A percentile compares a stretch with the other conserved stretches of the same genome.
phyloP scores from a whole-genome alignment of 2,329 filamentous ascomycete species.

The Fusarium globosum region DNA sequence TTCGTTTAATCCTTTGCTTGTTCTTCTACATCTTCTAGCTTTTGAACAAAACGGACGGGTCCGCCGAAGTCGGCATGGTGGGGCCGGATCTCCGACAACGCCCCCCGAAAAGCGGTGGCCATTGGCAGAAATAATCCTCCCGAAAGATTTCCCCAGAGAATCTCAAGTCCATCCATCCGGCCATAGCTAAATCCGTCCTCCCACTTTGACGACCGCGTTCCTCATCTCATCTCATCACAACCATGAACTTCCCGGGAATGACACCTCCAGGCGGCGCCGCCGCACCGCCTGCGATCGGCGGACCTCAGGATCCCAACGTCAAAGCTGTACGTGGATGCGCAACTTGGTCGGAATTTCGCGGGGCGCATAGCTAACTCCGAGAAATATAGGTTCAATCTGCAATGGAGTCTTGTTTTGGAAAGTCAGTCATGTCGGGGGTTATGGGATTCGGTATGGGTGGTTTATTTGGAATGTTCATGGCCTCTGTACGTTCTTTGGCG shows the following conservation, averaged over 20 bases:
- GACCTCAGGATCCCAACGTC: slow-evolving; percentile 62
- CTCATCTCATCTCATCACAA: slow-evolving; percentile 8
- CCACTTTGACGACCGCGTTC: slow-evolving; percentile 7
- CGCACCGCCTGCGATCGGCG: slow-evolving; percentile 43
- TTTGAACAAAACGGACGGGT: not conserved
- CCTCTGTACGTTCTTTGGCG: slow-evolving; percentile 73
- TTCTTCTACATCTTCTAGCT: not conserved
- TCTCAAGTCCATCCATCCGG: slow-evolving; percentile 20
- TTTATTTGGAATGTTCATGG: slow-evolving; percentile 97
- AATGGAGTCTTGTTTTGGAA: slow-evolving; percentile 93
- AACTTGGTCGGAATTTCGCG: not conserved
- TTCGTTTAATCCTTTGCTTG: not conserved
- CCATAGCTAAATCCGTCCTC: slow-evolving; percentile 34
- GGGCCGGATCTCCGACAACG: slow-evolving; percentile 33
- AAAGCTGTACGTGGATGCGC: slow-evolving; percentile 56
- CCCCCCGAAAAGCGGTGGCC: slow-evolving; percentile 49
- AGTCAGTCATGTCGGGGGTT: slow-evolving; percentile 88
- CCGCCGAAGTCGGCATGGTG: slow-evolving; percentile 35
- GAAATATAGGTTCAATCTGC: slow-evolving; percentile 76
- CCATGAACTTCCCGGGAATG: slow-evolving; percentile 56
- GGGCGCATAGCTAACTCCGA: slow-evolving; percentile 12
- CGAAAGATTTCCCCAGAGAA: slow-evolving; percentile 39
- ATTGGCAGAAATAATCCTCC: slow-evolving; percentile 55
- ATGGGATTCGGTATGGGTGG: slow-evolving; percentile 96
- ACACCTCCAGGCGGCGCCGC: slow-evolving; percentile 40